phyloP scores from a whole-genome alignment of 176 grass and related monocot species.

The Carex littledalei region DNA sequence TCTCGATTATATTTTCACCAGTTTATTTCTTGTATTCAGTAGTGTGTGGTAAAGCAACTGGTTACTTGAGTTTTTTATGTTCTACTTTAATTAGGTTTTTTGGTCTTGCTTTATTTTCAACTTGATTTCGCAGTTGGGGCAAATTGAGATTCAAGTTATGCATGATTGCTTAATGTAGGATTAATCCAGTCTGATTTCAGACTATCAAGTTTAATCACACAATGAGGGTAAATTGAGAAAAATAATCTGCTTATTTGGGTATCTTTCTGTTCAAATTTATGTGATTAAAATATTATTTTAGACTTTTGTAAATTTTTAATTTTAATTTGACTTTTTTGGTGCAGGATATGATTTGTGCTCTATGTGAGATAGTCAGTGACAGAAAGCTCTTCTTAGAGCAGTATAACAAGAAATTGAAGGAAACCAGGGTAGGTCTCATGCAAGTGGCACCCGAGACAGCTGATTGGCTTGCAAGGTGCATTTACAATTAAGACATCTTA shows the following conservation, averaged over 20 bases:
- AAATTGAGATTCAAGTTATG: not conserved
- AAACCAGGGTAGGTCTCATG: slow-evolving; percentile 75
- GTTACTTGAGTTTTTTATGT: not conserved
- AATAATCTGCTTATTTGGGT: not conserved
- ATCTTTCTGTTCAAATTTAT: not conserved
- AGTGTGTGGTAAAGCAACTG: not conserved
- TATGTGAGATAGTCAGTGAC: slow-evolving; percentile 76
- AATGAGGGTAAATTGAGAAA: not conserved
- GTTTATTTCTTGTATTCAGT: not conserved
- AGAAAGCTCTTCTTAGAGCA: slow-evolving; percentile 64
- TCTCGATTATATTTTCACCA: slow-evolving; percentile 18
- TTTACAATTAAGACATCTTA: slow-evolving; percentile 15
- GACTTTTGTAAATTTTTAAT: not conserved
- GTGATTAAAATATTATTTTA: not conserved
- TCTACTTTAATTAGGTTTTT: not conserved
- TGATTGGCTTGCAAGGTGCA: slow-evolving; percentile 77
- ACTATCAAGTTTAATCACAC: not conserved
- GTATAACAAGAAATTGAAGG: slow-evolving; percentile 69
- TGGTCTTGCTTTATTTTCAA: not conserved
- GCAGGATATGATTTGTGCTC: slow-evolving; percentile 82
- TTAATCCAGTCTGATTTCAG: not conserved
- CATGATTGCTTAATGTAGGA: not conserved
- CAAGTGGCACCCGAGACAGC: slow-evolving; percentile 73
- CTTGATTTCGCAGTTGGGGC: not conserved
- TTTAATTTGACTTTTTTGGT: slow-evolving; percentile 12